phyloP scores from a whole-genome alignment of 768 basidiomycete genomes.

The Suillus fuscotomentosus region DNA sequence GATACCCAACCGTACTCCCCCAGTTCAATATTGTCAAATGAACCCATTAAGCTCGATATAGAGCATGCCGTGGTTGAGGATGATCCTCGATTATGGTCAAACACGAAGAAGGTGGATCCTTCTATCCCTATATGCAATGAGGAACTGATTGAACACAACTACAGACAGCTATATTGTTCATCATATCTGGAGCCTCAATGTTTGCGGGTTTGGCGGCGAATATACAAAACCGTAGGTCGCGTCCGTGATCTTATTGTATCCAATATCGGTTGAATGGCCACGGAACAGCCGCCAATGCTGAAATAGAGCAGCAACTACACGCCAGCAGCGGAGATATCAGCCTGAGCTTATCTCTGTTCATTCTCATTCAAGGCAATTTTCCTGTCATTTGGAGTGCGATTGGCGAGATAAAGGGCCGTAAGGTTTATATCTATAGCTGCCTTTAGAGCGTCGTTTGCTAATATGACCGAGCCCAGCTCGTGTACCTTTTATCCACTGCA shows the following conservation, averaged over 20 bases:
- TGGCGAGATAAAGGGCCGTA: conserved; percentile 79
- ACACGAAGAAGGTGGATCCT: conserved; percentile 47
- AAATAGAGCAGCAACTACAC: conserved; percentile 59
- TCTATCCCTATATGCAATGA: not conserved
- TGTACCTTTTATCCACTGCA: conserved; percentile 53
- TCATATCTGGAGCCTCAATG: conserved; percentile 28
- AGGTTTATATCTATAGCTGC: conserved; percentile 35
- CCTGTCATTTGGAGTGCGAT: conserved; percentile 71
- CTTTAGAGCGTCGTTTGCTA: not conserved
- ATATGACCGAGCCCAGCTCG: conserved; percentile 35
- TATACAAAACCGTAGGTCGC: conserved; percentile 27
- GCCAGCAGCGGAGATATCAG: conserved; percentile 65
- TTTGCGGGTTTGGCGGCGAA: conserved; percentile 22
- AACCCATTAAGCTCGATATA: conserved; percentile 23
- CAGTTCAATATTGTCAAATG: not conserved
- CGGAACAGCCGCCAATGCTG: conserved; percentile 60
- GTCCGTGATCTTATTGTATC: not conserved
- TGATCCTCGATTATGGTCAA: conserved; percentile 62
- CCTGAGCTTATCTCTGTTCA: conserved; percentile 66
- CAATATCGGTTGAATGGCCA: not conserved
- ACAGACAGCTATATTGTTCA: conserved; percentile 22
- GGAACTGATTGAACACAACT: not conserved
- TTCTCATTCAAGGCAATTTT: conserved; percentile 64
- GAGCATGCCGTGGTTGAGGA: conserved; percentile 45
- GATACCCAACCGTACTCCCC: not conserved